A percentile compares a stretch with the other conserved stretches of the same genome.
phyloP scores from a whole-genome alignment of 352 stramenopile genomes.

The Phytophthora capsici region DNA sequence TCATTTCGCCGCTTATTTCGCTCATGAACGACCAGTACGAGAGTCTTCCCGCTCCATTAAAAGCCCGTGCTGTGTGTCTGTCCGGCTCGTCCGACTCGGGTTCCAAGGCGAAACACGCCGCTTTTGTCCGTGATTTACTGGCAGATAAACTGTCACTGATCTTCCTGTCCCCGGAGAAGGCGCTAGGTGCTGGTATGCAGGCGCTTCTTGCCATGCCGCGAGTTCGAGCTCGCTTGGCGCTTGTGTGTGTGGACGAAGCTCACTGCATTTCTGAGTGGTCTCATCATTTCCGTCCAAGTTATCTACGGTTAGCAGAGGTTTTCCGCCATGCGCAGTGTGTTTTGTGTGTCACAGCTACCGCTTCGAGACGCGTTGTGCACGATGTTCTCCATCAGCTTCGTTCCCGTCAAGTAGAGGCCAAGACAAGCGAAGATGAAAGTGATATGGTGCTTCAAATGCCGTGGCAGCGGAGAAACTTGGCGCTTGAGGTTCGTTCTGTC shows the following conservation, averaged over 20 bases:
- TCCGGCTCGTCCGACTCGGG: constrained; percentile 40
- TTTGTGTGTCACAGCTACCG: constrained; percentile 94
- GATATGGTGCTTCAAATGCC: constrained; percentile 76
- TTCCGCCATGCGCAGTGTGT: constrained; percentile 76
- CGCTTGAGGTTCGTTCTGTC: constrained; percentile 59
- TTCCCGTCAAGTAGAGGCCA: constrained; percentile 14
- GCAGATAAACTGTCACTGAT: constrained; percentile 78
- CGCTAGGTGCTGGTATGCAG: constrained; percentile 85
- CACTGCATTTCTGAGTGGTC: constrained; percentile 96
- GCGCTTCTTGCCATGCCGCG: constrained; percentile 55
- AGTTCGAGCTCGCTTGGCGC: constrained; percentile 53
- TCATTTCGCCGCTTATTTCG: constrained; percentile 93
- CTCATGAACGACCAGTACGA: constrained; percentile 94
- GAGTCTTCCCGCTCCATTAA: constrained; percentile 74
- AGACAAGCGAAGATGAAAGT: constrained; percentile 23
- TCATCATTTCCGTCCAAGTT: constrained; percentile 94
- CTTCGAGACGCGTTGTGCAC: constrained; percentile 74
- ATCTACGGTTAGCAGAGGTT: constrained; percentile 62
- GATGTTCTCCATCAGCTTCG: constrained; percentile 75
- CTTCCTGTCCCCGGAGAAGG: constrained; percentile 92
- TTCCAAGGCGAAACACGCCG: constrained; percentile 67
- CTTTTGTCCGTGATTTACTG: constrained; percentile 72
- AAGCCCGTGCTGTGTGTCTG: constrained; percentile 64
- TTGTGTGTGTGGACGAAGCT: constrained; percentile 95
- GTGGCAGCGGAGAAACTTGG: constrained; percentile 77